phyloP scores from a whole-genome alignment of 371 early-diverging fungal species.

The Batkoa obscura region DNA sequence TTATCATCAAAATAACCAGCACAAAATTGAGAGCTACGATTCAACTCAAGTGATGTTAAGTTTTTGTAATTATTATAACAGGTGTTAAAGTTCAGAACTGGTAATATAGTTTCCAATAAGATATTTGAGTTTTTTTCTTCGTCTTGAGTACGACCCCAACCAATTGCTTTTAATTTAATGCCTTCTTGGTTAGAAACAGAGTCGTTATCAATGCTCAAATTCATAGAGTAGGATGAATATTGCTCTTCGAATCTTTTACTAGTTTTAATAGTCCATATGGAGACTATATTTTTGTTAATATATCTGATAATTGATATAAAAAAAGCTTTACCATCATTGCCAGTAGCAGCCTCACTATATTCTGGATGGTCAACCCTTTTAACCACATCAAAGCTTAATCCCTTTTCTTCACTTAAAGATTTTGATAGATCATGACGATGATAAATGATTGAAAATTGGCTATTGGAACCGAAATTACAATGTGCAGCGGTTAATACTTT shows the following conservation, averaged over 20 bases:
- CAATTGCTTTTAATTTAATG: background rate
- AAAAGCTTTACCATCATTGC: too few species aligned
- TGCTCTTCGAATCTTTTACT: too few species aligned
- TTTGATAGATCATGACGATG: background rate
- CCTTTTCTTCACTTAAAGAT: background rate
- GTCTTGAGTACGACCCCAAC: background rate
- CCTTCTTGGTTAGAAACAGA: background rate
- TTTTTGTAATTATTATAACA: background rate
- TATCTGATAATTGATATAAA: too few species aligned
- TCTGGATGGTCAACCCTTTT: background rate
- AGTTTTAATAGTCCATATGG: too few species aligned
- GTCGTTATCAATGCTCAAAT: too few species aligned
- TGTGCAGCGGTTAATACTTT: conserved; percentile 16
- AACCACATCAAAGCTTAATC: background rate
- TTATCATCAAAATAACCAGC: background rate
- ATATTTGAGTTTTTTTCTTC: background rate
- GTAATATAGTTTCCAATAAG: background rate
- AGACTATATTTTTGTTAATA: too few species aligned
- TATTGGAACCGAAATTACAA: conserved; percentile 12
- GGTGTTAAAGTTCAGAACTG: background rate
- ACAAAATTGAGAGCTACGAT: background rate
- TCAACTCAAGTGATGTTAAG: background rate
- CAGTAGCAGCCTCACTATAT: too few species aligned
- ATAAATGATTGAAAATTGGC: background rate
- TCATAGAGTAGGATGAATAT: too few species aligned